A percentile compares a stretch with the other conserved stretches of the same genome.
Evolutionary conservation across 345 rosid species (phyloP).

Genomic region (Combretum micranthum): DNA sequence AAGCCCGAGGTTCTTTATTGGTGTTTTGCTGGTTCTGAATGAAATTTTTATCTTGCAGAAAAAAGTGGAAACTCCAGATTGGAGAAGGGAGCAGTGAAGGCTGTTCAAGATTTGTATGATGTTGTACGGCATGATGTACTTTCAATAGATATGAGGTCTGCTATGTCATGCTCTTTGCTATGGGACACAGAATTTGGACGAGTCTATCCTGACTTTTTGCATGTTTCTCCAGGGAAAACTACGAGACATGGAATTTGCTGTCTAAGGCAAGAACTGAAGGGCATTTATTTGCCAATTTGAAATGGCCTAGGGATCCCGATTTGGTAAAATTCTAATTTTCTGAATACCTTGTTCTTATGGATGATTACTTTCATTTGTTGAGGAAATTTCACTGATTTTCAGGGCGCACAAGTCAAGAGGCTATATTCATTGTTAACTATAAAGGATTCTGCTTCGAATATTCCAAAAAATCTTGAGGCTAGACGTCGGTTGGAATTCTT

Average conservation of each 20-base stretch:
- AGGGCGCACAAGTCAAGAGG: slow-evolving; percentile 75
- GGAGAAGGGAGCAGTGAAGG: slow-evolving; percentile 75
- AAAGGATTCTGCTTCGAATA: slow-evolving; percentile 83
- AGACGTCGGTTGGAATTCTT: slow-evolving; percentile 84
- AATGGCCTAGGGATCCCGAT: slow-evolving; percentile 85
- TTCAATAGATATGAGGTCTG: slow-evolving; percentile 66
- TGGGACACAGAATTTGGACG: slow-evolving; percentile 5
- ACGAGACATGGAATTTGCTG: slow-evolving; percentile 66
- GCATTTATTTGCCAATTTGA: slow-evolving; percentile 76
- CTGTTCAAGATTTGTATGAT: slow-evolving; percentile 96
- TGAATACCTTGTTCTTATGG: neutral
- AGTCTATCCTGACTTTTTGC: slow-evolving; percentile 1
- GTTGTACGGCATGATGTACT: slow-evolving; percentile 81
- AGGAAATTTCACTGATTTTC: slow-evolving; percentile 25
- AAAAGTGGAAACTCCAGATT: slow-evolving; percentile 59
- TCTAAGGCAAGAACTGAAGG: slow-evolving; percentile 84
- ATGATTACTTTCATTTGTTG: neutral
- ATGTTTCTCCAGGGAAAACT: slow-evolving; percentile 54
- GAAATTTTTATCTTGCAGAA: slow-evolving; percentile 33
- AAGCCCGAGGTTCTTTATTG: neutral
- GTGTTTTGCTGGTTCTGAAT: neutral
- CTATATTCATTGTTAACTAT: slow-evolving; percentile 74
- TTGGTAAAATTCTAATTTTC: slow-evolving; percentile 42
- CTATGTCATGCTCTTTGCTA: neutral
- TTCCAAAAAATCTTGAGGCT: slow-evolving; percentile 92